Evolutionary conservation across 768 basidiomycete species (phyloP), one percentile per base, ranked within the genome.

Genomic region (Antrodiella citrinella): DNA sequence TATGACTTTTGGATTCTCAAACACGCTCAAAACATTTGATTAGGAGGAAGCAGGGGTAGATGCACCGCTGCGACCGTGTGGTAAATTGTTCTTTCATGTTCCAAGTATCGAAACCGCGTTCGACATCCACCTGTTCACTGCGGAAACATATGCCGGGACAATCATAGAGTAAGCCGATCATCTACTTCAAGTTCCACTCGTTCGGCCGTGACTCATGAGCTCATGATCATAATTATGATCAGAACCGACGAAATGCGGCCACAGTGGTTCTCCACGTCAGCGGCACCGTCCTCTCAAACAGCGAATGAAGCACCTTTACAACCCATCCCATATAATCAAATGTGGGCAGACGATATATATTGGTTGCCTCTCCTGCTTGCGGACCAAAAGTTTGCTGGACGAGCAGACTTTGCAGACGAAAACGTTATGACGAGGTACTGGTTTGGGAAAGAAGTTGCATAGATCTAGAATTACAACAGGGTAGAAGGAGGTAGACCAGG

Each of bases 161-260:
- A 71, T 85, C 13, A 74, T 69, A 12, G 89, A 91, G 91, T 91
- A 66, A 54, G 79, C 67, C 30, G 11, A 44, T 40, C n/a, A n/a
- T n/a, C n/a, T n/a, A n/a, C n/a, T n/a, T n/a, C n/a, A n/a, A n/a
- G n/a, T n/a, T n/a, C n/a, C n/a, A n/a, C n/a, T n/a, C n/a, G n/a
- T n/a, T 43, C 23, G 41, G n/a, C n/a, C 20, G 30, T 15, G 47
- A 49, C 9, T 41, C 10, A 22, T 10, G 25, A n/a, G n/a, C n/a
- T n/a, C n/a, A n/a, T n/a, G n/a, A n/a, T n/a, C n/a, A n/a, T n/a
- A n/a, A n/a, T n/a, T n/a, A n/a, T n/a, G n/a, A n/a, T n/a, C 53
- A 93, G 91, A 58, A 81, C 86, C 0, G 90, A 93, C 25, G 91
- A 94, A 62, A 94, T 94, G 91, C 73, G 73, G 18, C 91, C 91